Evolutionary conservation across 2,329 filamentous ascomycete species (phyloP), one percentile per base, ranked within the genome.

Genomic region (Dothideomycetes sp.): DNA sequence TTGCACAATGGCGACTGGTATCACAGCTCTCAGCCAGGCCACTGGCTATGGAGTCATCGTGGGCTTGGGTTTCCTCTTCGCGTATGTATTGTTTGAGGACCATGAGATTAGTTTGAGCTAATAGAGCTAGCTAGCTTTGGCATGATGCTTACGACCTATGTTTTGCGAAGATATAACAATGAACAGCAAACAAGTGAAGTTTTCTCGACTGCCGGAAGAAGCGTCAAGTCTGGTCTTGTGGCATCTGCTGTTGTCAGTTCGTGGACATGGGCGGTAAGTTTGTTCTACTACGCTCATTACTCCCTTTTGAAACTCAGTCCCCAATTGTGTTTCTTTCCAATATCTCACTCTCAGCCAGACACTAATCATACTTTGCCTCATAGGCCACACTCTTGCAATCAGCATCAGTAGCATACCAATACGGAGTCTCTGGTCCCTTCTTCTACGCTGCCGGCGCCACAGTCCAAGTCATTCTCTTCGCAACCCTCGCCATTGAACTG

Each of bases 221-320:
- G 84, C 1, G 84, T 94, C 50, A 94, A 94, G 58, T 87, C 84
- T 7, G 88, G 87, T 30, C 70, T 94, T 11, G 85, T 94, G 1
- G 84, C 84, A 9, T 84, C 84, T 4, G 87, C 86, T 12, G 87
- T 94, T n/a, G 85, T 94, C 3, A 88, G 82, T 12, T 87, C 82
- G 4, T 94, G 88, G 87, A 94, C 87, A 0, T 94, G 86, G 86
- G 86, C 85, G 1, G 86, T 84, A 16, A 91, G 84, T 0, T 68
- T 22, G 6, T 12, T n/a, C n/a, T 29, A 6, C 15, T 29, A n/a
- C 11, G 11, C 89, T 1, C 16, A 23, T 31, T 4, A 18, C 18
- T 27, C n/a, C n/a, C n/a, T n/a, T n/a, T n/a, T n/a, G n/a, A n/a
- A n/a, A n/a, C n/a, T n/a, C n/a, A n/a, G n/a, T n/a, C n/a, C n/a